phyloP scores from a whole-genome alignment of 2,329 filamentous ascomycete genomes.

The Ilyonectria sp. region DNA sequence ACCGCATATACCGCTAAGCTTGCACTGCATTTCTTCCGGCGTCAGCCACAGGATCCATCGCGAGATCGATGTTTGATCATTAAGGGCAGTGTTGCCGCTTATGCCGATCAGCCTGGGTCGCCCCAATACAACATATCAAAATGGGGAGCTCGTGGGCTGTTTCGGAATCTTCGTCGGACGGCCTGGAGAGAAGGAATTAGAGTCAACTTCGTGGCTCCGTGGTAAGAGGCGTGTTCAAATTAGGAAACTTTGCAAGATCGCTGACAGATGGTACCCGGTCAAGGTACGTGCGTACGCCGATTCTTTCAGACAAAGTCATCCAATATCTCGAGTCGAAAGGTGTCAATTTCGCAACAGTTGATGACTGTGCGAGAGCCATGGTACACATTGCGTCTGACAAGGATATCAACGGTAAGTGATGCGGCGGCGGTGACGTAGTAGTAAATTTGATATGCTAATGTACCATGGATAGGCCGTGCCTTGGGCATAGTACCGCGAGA shows the following conservation, averaged over 20 bases:
- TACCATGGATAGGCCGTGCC: constrained; percentile 12
- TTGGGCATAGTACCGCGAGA: constrained; percentile 27
- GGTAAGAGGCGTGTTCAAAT: neutral
- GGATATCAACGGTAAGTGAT: constrained; percentile 19
- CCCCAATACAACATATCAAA: constrained; percentile 31
- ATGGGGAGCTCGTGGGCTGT: constrained; percentile 26
- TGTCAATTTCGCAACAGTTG: constrained; percentile 29
- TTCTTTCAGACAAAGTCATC: constrained; percentile 22
- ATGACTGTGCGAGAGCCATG: constrained; percentile 18
- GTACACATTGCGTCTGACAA: constrained; percentile 11
- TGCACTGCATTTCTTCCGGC: constrained; percentile 25
- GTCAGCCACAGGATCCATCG: constrained; percentile 10
- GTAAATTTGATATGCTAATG: neutral
- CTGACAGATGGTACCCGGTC: neutral
- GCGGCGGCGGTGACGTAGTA: no score
- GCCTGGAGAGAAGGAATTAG: constrained; percentile 25
- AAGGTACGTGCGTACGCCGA: constrained; percentile 32
- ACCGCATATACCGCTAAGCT: constrained; percentile 24
- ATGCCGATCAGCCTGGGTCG: constrained; percentile 29
- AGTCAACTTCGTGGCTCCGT: constrained; percentile 26
- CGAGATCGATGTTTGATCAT: constrained; percentile 30
- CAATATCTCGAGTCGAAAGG: constrained; percentile 22
- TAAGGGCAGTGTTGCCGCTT: constrained; percentile 26
- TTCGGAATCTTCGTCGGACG: constrained; percentile 26
- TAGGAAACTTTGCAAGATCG: neutral